Base-by-base conservation (phyloP, 495 filamentous ascomycete genomes). In the Daldinia childiae region DNA sequence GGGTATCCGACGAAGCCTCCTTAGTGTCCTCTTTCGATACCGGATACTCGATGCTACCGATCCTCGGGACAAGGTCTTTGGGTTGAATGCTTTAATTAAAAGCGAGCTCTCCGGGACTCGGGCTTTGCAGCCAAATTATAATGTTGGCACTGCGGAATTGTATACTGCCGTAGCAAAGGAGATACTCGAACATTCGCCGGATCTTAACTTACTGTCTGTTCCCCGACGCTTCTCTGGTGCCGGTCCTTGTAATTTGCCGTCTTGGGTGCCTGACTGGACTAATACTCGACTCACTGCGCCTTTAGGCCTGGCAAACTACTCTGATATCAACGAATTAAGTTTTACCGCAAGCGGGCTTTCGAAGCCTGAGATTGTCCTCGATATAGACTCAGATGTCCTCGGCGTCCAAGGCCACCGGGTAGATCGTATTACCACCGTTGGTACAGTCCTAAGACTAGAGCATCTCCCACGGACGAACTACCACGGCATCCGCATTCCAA, bases 241-340 rank as follows among this genome's bases (percentile, higher is more conserved):
- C 27, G 64, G 69, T 6, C 69, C 64, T 38, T 27, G 34, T 9
- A 51, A 51, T 52, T 41, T 72, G 39, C 69, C 69, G 17, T 68
- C 69, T 32, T 72, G 69, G 69, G 69, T 64, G 6, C 69, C 69
- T 7, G 69, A 72, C 19, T 72, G 64, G 69, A 68, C 41, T 27
- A 72, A 64, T 26, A 72, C 69, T 26, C 64, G 69, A 51, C 58
- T 72, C 32, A 72, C 69, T 5, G 69, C 69, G n/a, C 69, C 69
- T 17, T 6, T 72, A 0, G 69, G 69, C 27, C 39, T 72, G 7
- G 69, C 61, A 26, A 72, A 72, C 30, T 72, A 72, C 52, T 68
- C 64, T 3, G 69, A 72, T n/a, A 68, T 72, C 39, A 72, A 64
- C 29, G 69, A 72, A 14, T 27, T 72, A 6, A 56, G 26, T 14